Conservation (phyloP, 495 filamentous ascomycete genomes). For the Barbatosphaeria neglecta region DNA sequence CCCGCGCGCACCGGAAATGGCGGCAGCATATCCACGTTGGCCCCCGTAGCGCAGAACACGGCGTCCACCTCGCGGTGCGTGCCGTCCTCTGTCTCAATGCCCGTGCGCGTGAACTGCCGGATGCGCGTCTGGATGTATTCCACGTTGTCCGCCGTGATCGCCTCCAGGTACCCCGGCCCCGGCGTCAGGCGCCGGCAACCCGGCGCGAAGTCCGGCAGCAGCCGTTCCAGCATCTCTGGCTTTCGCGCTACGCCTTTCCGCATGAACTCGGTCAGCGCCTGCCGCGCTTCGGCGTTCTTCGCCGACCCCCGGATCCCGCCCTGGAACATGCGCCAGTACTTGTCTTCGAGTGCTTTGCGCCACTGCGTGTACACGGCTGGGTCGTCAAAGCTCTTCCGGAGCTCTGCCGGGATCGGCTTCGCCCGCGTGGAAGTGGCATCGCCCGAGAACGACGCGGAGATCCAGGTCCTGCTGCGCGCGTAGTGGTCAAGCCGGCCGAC, state of each 20-base stretch:
- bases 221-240: constrained; percentile 39
- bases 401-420: constrained; percentile 38
- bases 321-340: constrained; percentile 47
- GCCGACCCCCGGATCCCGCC: constrained; percentile 43
- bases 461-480: constrained; percentile 56
- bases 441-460: constrained; percentile 40
- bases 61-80: constrained; percentile 40
- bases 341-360: constrained; percentile 39
- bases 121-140: constrained; percentile 47
- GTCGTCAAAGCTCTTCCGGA: constrained; percentile 31
- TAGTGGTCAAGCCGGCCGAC: constrained; percentile 50
- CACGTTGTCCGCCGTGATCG: constrained; percentile 52
- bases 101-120: constrained; percentile 41
- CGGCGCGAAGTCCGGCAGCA: constrained; percentile 54
- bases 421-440: constrained; percentile 29
- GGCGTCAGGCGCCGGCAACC: constrained; percentile 62
- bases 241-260: constrained; percentile 37
- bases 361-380: constrained; percentile 27
- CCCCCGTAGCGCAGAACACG: constrained; percentile 59
- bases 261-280: constrained; percentile 43
- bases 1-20: constrained; percentile 46
- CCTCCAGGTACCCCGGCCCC: constrained; percentile 61
- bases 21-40: constrained; percentile 45
- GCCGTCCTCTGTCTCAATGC: constrained; percentile 45
- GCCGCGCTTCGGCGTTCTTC: constrained; percentile 33